Evolutionary conservation across 2,329 filamentous ascomycete genomes (phyloP).

Genomic region (Alternaria sp.): DNA sequence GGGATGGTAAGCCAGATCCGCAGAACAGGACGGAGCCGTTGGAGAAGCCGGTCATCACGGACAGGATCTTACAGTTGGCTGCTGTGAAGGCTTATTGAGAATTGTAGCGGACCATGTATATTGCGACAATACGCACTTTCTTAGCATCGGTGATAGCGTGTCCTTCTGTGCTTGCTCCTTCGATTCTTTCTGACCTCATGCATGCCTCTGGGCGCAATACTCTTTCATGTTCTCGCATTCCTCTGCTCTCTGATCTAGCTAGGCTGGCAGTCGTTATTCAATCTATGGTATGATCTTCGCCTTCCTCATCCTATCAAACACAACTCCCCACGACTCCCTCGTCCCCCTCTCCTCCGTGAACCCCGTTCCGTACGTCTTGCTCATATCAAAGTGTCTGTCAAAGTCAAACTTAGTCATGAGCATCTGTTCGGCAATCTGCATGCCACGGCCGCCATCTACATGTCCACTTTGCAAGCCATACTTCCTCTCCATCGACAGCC

Average conservation of each 20-base stretch:
- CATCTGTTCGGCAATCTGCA: conserved; percentile 54
- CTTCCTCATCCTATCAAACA: conserved; percentile 56
- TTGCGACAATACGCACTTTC: no score
- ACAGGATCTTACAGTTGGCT: conserved; percentile 14
- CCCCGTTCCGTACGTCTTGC: conserved; percentile 53
- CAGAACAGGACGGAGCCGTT: conserved; percentile 26
- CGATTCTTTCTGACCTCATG: no score
- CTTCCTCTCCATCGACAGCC: conserved; percentile 33
- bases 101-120: neutral
- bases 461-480: conserved; percentile 49
- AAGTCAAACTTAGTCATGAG: conserved; percentile 56
- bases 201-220: no score
- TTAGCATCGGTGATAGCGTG: no score
- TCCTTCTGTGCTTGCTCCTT: no score
- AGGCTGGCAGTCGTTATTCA: neutral
- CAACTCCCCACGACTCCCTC: conserved; percentile 50
- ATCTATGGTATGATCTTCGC: conserved; percentile 52
- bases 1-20: neutral
- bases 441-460: conserved; percentile 48
- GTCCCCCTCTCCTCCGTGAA: conserved; percentile 54
- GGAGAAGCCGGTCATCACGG: conserved; percentile 29
- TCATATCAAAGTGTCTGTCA: conserved; percentile 57
- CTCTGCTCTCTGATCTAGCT: no score
- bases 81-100: conserved; percentile 7
- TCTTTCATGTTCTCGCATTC: no score